These are phyloP conservation scores for Daldinia childiae DNA, from an alignment of 495 filamentous ascomycete species.

Conservation along the genomic window DNA sequence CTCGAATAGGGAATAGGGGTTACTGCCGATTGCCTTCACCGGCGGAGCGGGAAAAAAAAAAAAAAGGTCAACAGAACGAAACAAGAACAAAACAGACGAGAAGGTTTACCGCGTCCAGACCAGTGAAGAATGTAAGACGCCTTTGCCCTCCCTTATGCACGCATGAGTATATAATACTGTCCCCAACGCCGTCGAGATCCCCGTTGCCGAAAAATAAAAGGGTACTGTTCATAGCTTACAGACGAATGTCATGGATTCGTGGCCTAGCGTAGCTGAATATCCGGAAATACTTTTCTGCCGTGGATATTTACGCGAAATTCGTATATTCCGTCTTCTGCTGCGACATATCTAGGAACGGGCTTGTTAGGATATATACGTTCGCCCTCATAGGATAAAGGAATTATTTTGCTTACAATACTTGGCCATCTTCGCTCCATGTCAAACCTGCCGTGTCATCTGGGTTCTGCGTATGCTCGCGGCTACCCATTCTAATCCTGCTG, in stretches of 20 bases:
- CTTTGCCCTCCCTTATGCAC: conserved; percentile 32
- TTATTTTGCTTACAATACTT: conserved; percentile 67
- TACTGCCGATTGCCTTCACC: background rate
- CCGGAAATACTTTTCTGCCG: conserved; percentile 72
- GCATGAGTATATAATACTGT: conserved; percentile 21
- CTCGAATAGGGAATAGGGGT: background rate
- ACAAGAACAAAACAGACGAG: conserved; percentile 8
- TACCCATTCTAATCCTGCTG: conserved; percentile 38
- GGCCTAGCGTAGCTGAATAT: conserved; percentile 62
- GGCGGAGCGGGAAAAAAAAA: conserved; percentile 7
- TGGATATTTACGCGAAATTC: conserved; percentile 73
- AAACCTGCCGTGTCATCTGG: conserved; percentile 70
- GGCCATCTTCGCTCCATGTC: conserved; percentile 75
- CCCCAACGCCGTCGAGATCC: conserved; percentile 18
- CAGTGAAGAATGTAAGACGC: conserved; percentile 20
- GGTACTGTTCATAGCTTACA: conserved; percentile 10
- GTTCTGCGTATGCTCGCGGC: conserved; percentile 47
- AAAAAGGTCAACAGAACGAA: background rate
- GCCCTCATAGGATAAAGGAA: too few species aligned
- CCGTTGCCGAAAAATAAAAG: conserved; percentile 3
- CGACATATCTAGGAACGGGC: conserved; percentile 67
- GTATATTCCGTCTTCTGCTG: conserved; percentile 77
- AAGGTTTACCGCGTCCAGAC: conserved; percentile 2
- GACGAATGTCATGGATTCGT: background rate
- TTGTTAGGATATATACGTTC: conserved; percentile 26